A percentile compares a stretch with the other conserved stretches of the same genome.
phyloP scores from a whole-genome alignment of 495 filamentous ascomycete species.

The Lasiosphaeria hispida region DNA sequence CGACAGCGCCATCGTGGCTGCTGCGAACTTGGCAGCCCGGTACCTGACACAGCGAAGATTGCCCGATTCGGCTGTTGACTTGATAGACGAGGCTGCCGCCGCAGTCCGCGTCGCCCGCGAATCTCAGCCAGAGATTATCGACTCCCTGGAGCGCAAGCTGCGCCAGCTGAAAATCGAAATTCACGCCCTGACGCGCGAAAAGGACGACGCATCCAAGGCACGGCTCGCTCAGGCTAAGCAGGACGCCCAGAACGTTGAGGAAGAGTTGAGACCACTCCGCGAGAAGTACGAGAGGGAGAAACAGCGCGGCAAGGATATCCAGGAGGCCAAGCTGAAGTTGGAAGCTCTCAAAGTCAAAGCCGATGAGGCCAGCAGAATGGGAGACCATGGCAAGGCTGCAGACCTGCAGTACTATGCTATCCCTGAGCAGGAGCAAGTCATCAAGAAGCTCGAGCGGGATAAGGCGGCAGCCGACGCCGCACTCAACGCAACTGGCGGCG shows the following conservation, averaged over 20 bases:
- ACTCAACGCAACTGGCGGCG: slow-evolving; percentile 58
- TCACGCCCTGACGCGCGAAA: slow-evolving; percentile 87
- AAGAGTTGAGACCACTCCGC: slow-evolving; percentile 85
- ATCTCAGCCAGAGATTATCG: slow-evolving; percentile 90
- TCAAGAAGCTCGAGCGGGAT: slow-evolving; percentile 75
- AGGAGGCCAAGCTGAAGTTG: slow-evolving; percentile 94
- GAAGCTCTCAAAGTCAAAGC: slow-evolving; percentile 83
- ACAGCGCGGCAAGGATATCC: slow-evolving; percentile 80
- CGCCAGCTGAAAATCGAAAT: slow-evolving; percentile 96
- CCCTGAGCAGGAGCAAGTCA: slow-evolving; percentile 79
- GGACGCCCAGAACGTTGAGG: slow-evolving; percentile 86
- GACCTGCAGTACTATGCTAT: slow-evolving; percentile 97
- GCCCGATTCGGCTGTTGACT: slow-evolving; percentile 92
- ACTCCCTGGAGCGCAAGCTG: slow-evolving; percentile 82
- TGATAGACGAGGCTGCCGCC: slow-evolving; percentile 94
- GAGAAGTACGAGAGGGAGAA: slow-evolving; percentile 96
- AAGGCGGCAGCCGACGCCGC: slow-evolving; percentile 76
- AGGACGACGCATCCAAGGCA: slow-evolving; percentile 84
- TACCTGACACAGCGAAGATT: slow-evolving; percentile 88
- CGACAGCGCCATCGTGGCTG: slow-evolving; percentile 86
- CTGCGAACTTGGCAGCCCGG: slow-evolving; percentile 83
- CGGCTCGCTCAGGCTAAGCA: slow-evolving; percentile 79
- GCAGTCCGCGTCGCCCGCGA: slow-evolving; percentile 92
- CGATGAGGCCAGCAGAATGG: slow-evolving; percentile 83
- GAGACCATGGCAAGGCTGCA: slow-evolving; percentile 77